These are phyloP conservation scores for Phlebopus sp. DNA, from an alignment of 1,284 basidiomycete species.

Conservation along the genomic window DNA sequence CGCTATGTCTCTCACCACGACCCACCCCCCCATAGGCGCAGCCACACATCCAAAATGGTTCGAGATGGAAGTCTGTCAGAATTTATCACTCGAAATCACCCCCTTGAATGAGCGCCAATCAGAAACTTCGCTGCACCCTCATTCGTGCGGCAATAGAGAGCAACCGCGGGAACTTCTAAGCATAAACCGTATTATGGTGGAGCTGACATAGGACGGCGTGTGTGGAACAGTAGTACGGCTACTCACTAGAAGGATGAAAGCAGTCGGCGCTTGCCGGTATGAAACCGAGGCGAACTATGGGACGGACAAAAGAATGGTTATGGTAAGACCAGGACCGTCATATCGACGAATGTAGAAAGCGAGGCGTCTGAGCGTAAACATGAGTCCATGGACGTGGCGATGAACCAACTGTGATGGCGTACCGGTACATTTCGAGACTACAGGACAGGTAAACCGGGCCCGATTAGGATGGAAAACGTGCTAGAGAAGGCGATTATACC, in stretches of 20 bases:
- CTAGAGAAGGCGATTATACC: slow-evolving; percentile 13
- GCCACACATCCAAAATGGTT: slow-evolving; percentile 20
- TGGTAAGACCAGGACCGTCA: slow-evolving; percentile 10
- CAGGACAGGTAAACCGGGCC: slow-evolving; percentile 6
- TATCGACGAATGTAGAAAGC: slow-evolving; percentile 8
- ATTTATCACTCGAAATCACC: slow-evolving; percentile 9
- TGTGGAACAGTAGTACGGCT: slow-evolving; percentile 8
- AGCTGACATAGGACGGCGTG: slow-evolving; percentile 12
- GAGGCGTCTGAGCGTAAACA: slow-evolving; percentile 5
- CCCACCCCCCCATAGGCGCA: slow-evolving; percentile 1
- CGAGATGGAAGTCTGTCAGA: slow-evolving; percentile 11
- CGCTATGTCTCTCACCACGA: no score
- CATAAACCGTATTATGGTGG: slow-evolving; percentile 17
- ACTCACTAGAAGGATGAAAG: slow-evolving; percentile 11
- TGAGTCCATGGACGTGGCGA: slow-evolving; percentile 21
- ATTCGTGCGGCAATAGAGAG: slow-evolving; percentile 22
- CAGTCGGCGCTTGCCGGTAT: slow-evolving; percentile 6
- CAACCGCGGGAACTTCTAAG: slow-evolving; percentile 5
- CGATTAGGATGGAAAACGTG: slow-evolving; percentile 9
- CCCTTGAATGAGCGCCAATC: not conserved
- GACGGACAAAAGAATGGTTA: slow-evolving; percentile 14
- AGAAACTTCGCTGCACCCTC: slow-evolving; percentile 12
- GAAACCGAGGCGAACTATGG: slow-evolving; percentile 21
- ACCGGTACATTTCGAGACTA: slow-evolving; percentile 8
- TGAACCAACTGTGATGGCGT: slow-evolving; percentile 11